Percentiles rank a stretch among this genome's conserved stretches.
phyloP scores from a whole-genome alignment of 176 grass and related monocot species.

The Cocos nucifera region DNA sequence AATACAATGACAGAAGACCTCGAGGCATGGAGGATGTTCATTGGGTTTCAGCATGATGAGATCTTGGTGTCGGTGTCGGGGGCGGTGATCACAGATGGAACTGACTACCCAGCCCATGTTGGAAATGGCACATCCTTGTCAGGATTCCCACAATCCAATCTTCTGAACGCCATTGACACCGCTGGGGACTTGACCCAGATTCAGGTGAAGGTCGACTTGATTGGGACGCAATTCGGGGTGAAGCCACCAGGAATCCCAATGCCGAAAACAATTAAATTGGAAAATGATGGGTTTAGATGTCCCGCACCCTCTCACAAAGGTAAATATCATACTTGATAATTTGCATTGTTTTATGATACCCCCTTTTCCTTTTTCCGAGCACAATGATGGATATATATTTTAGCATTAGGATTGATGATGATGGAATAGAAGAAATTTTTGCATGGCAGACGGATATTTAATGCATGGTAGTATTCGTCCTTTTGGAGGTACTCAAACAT shows the following conservation, averaged over 20 bases:
- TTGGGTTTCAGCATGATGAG: slow-evolving; percentile 81
- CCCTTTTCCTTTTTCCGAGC: no score
- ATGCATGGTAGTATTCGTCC: no score
- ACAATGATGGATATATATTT: background rate
- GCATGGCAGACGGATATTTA: no score
- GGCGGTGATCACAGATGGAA: slow-evolving; percentile 54
- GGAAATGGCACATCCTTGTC: slow-evolving; percentile 52
- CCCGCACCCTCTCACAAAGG: slow-evolving; percentile 21
- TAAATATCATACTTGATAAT: background rate
- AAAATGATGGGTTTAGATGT: slow-evolving; percentile 60
- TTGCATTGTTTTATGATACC: no score
- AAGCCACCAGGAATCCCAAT: slow-evolving; percentile 61
- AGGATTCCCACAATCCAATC: slow-evolving; percentile 60
- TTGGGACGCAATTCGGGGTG: slow-evolving; percentile 78
- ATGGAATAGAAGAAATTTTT: no score
- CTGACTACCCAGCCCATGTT: slow-evolving; percentile 51
- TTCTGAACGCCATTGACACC: slow-evolving; percentile 81
- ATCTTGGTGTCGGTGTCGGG: slow-evolving; percentile 60
- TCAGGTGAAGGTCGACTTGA: slow-evolving; percentile 57
- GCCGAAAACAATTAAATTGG: slow-evolving; percentile 79
- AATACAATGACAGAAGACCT: slow-evolving; percentile 79
- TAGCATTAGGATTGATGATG: background rate
- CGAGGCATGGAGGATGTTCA: slow-evolving; percentile 75
- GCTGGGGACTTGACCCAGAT: slow-evolving; percentile 67
- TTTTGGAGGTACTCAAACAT: no score